These are phyloP conservation scores for Cruciata laevipes DNA, from an alignment of 257 asterid genomes.

Conservation along the genomic window DNA sequence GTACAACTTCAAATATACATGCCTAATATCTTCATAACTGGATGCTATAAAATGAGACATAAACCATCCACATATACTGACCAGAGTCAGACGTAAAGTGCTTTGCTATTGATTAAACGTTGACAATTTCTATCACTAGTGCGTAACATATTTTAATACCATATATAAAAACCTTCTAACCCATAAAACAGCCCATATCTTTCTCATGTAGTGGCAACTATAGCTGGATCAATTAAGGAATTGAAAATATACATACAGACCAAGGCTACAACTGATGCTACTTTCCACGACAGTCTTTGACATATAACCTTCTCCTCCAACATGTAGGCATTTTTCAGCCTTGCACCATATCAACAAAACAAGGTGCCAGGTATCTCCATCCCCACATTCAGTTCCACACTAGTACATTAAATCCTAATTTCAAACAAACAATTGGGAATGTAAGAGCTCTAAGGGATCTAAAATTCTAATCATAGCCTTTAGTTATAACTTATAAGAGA, in stretches of 20 bases:
- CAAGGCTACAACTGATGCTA: not conserved
- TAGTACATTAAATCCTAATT: not conserved
- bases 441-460: not conserved
- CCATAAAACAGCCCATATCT: not conserved
- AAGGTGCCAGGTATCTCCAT: not conserved
- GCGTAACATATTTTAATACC: not conserved
- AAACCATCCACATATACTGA: not conserved
- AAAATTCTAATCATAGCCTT: not conserved
- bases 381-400: not conserved
- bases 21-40: constrained; percentile 3
- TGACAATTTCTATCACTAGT: not conserved
- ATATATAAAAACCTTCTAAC: no score
- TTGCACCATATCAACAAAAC: not conserved
- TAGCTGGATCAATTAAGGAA: not conserved
- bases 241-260: not conserved
- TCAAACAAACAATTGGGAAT: not conserved
- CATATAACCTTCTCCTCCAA: not conserved
- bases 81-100: not conserved
- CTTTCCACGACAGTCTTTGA: not conserved
- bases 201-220: not conserved
- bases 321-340: not conserved
- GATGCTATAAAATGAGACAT: not conserved
- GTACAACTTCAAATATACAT: not conserved
- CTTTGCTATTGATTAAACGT: not conserved
- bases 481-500: not conserved